Conservation (phyloP, 164 flowering plant genomes). For the Berberis vulgaris region DNA sequence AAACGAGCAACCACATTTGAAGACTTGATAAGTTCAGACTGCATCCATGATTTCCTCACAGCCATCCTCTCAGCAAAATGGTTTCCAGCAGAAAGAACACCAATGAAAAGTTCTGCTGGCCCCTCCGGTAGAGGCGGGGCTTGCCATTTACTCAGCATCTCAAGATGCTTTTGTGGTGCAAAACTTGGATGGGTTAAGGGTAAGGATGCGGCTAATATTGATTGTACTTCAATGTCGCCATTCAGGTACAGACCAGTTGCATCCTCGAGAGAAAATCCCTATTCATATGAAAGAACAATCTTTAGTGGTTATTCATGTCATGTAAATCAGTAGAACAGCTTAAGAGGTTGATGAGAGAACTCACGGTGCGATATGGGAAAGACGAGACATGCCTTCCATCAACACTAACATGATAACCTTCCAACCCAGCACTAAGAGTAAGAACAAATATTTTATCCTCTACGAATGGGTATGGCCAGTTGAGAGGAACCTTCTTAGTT, state of each 20-base stretch:
- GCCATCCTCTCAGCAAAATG: conserved; percentile 63
- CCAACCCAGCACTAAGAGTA: conserved; percentile 66
- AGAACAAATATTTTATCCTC: conserved; percentile 65
- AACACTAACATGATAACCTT: conserved; percentile 70
- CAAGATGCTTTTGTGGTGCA: conserved; percentile 22
- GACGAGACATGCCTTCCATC: conserved; percentile 72
- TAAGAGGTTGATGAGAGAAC: conserved; percentile 16
- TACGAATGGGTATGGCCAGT: conserved; percentile 68
- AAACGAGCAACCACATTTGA: conserved; percentile 20
- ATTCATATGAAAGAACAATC: background rate
- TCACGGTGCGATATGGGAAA: conserved; percentile 72
- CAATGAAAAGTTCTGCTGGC: conserved; percentile 31
- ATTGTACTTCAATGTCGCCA: conserved; percentile 58
- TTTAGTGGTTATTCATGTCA: conserved; percentile 4
- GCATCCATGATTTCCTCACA: conserved; percentile 75
- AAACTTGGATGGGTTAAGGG: conserved; percentile 58
- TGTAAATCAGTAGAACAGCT: conserved; percentile 14
- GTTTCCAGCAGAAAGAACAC: conserved; percentile 17
- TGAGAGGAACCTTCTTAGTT: conserved; percentile 40
- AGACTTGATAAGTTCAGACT: conserved; percentile 39
- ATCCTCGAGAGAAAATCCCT: conserved; percentile 13
- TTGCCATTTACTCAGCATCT: conserved; percentile 30
- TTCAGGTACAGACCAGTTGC: conserved; percentile 8
- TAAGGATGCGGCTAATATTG: conserved; percentile 59
- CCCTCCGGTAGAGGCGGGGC: conserved; percentile 23